Evolutionary conservation across 257 asterid genomes (phyloP).

Genomic region (Nemophila menziesii): DNA sequence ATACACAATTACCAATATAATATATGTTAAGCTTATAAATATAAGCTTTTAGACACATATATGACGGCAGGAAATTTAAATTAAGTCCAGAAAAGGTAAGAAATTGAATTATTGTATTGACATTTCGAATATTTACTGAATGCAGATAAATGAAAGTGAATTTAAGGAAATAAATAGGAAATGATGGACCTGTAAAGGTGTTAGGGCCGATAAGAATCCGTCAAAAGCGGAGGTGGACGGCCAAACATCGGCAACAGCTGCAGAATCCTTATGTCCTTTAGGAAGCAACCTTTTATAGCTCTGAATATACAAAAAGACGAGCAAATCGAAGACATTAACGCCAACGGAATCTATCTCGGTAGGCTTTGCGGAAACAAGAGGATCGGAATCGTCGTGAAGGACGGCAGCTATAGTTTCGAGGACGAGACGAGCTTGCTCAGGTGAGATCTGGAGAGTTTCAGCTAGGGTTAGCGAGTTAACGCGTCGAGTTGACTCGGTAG

Average conservation of each 20-base stretch:
- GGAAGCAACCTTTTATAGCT: conserved; percentile 81
- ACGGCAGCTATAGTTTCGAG: conserved; percentile 55
- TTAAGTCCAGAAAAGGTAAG: background rate
- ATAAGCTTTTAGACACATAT: too few relatives aligned
- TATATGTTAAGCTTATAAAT: too few relatives aligned
- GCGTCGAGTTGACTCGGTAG: conserved; percentile 31
- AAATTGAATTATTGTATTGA: too few relatives aligned
- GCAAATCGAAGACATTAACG: conserved; percentile 67
- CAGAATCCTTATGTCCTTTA: conserved; percentile 81
- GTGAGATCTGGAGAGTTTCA: conserved; percentile 44
- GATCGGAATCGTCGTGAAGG: conserved; percentile 48
- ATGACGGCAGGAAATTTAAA: too few relatives aligned
- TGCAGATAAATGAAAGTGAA: conserved; percentile 3
- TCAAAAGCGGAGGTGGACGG: conserved; percentile 88
- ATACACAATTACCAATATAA: too few relatives aligned
- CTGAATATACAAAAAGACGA: conserved; percentile 62
- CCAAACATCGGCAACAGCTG: conserved; percentile 94
- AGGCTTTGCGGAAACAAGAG: conserved; percentile 33
- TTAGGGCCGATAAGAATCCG: conserved; percentile 67
- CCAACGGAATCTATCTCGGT: conserved; percentile 45
- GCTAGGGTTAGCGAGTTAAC: conserved; percentile 32
- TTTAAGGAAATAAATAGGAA: background rate
- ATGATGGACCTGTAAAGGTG: conserved; percentile 58
- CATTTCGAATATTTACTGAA: background rate
- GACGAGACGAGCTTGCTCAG: conserved; percentile 55